Conservation (phyloP, 2,329 filamentous ascomycete genomes). For the Colletotrichum sp. region DNA sequence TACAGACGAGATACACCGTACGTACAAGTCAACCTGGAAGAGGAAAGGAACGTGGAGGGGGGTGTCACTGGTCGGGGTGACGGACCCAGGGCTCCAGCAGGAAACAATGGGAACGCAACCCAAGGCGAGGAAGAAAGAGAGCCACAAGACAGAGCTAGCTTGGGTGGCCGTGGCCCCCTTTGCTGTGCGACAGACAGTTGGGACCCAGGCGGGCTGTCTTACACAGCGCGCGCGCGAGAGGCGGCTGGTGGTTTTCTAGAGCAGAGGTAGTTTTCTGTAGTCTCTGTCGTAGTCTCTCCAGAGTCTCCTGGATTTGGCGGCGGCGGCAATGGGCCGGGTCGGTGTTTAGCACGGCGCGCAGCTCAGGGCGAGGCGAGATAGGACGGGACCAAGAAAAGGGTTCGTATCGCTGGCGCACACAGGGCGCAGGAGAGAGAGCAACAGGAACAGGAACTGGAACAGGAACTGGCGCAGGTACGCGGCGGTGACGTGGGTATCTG, state of each 20-base stretch:
- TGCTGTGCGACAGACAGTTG: neutral
- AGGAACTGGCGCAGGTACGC: conserved; percentile 1
- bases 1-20: neutral
- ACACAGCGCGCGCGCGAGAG: neutral
- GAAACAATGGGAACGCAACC: conserved; percentile 6
- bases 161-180: conserved; percentile 5
- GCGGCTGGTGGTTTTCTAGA: neutral
- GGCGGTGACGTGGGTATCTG: neutral
- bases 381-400: neutral
- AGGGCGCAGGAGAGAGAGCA: neutral
- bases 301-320: neutral
- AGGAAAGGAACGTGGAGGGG: neutral
- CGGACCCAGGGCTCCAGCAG: neutral
- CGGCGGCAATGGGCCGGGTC: neutral
- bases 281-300: neutral
- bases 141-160: neutral
- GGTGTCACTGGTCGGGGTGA: neutral
- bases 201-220: neutral
- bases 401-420: neutral
- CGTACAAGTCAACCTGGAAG: neutral
- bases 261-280: neutral
- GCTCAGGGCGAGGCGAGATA: neutral
- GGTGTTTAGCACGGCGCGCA: neutral
- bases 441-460: neutral
- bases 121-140: neutral